phyloP scores from a whole-genome alignment of 1,284 basidiomycete genomes.

The Microbotryum saponariae region DNA sequence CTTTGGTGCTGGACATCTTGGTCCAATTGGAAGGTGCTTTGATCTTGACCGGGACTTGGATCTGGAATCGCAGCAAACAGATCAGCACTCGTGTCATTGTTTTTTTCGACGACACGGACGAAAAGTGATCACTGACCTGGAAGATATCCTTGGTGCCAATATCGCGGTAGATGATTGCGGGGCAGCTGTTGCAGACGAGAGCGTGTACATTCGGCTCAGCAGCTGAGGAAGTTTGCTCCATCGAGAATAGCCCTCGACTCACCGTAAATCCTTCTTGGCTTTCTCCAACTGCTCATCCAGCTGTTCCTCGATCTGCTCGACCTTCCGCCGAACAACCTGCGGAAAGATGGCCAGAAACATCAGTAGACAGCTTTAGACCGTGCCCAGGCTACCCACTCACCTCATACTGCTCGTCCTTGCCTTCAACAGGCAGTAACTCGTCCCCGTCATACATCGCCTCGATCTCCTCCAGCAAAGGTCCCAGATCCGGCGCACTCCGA shows the following conservation, averaged over 20 bases:
- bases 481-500: conserved; percentile 69
- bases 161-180: conserved; percentile 10
- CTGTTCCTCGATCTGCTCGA: conserved; percentile 57
- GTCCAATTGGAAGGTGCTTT: conserved; percentile 75
- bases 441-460: conserved; percentile 63
- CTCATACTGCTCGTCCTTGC: conserved; percentile 79
- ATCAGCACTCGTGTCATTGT: neutral
- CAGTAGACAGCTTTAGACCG: neutral
- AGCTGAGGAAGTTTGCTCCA: neutral
- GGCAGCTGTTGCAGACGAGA: conserved; percentile 11
- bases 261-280: conserved; percentile 57
- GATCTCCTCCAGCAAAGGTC: conserved; percentile 55
- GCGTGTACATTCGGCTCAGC: neutral
- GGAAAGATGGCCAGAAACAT: neutral
- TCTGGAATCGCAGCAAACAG: conserved; percentile 46
- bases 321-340: conserved; percentile 56
- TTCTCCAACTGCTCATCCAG: conserved; percentile 60
- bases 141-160: conserved; percentile 33
- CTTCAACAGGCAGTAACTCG: conserved; percentile 60
- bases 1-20: conserved; percentile 74
- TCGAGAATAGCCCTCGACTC: conserved; percentile 18
- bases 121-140: conserved; percentile 41
- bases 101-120: neutral
- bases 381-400: conserved; percentile 1
- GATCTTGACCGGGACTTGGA: conserved; percentile 59